These are phyloP conservation scores for Thielaviopsis populi DNA, from an alignment of 2,329 filamentous ascomycete species.

Conservation along the genomic window DNA sequence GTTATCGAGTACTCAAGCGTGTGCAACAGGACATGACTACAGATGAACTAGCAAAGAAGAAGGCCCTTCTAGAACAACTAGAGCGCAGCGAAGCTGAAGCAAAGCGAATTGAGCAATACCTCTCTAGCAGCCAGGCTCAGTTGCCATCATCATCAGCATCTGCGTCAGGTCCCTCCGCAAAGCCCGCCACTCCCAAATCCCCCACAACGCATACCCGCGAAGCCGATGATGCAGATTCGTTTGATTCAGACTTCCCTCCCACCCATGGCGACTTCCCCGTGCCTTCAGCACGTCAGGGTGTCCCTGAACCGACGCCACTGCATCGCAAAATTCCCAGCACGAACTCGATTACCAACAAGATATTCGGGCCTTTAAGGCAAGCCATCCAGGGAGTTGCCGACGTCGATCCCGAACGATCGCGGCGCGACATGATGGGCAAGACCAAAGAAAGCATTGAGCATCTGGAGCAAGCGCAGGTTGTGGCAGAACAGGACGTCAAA, in stretches of 20 bases:
- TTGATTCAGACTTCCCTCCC: conserved; percentile 91
- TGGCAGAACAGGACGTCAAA: conserved; percentile 79
- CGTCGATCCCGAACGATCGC: conserved; percentile 82
- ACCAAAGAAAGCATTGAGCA: conserved; percentile 75
- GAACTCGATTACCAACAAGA: conserved; percentile 83
- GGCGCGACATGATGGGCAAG: conserved; percentile 88
- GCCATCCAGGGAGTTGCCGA: conserved; percentile 94
- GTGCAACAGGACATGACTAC: conserved; percentile 96
- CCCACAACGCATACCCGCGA: conserved; percentile 28
- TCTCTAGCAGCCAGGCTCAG: conserved; percentile 50
- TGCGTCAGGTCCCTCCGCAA: conserved; percentile 26
- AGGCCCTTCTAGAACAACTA: conserved; percentile 64
- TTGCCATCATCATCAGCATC: conserved; percentile 1
- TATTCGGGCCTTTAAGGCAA: conserved; percentile 89
- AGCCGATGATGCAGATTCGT: conserved; percentile 65
- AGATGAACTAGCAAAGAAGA: conserved; percentile 84
- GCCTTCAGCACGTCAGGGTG: conserved; percentile 63
- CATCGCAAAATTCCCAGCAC: conserved; percentile 74
- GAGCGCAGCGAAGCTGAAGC: conserved; percentile 89
- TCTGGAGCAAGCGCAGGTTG: conserved; percentile 79
- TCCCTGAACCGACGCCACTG: conserved; percentile 28
- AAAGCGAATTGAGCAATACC: conserved; percentile 81
- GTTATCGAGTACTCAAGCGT: conserved; percentile 81
- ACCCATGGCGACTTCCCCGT: conserved; percentile 60
- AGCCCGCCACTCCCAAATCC: conserved; percentile 27